Evolutionary conservation across 768 basidiomycete genomes (phyloP), one percentile per base, ranked within the genome.

Genomic region (Suillus decipiens): DNA sequence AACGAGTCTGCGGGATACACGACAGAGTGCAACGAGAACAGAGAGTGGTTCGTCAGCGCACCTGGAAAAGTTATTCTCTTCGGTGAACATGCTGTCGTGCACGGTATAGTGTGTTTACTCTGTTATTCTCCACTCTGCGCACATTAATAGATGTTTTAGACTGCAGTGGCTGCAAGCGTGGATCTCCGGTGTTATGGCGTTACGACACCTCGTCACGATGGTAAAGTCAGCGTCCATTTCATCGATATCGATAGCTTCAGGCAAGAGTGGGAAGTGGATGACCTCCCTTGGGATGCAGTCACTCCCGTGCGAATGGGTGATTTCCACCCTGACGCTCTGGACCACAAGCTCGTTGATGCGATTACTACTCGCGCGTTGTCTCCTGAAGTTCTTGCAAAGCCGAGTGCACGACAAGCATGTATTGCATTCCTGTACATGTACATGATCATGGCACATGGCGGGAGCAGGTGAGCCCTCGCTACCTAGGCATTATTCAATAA

Each of bases 51-150:
- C 59, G 89, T 98, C 63, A 95, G 94, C 62, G 95, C 97, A 3
- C 97, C 97, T 9, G 97, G 97, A 31, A 99, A 99, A 73, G 92
- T 99, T 63, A 99, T 99, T 67, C 76, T 99, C 65, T 99, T 99
- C 68, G 97, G 97, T 55, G 97, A 99, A 77, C 97, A 99, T 76
- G 96, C 97, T 19, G 97, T 99, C 58, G 97, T 99, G 22, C 90
- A 99, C 73, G 97, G 97, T 60, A 90, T 95, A 58, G 95, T 95
- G 73, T 82, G 93, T 87, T 39, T 66, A 17, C 62, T 66, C 69
- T 9, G 64, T 34, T 31, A 55, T 54, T 39, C 34, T 41, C 50
- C 51, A 15, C 45, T 61, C 28, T 66, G 39, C 37, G 41, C 63
- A 63, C 58, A 51, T 63, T 64, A 57, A 36, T 37, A 6, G 9